Base-by-base conservation (phyloP, 805 yeast species). In the Metschnikowia kunwiensis region DNA sequence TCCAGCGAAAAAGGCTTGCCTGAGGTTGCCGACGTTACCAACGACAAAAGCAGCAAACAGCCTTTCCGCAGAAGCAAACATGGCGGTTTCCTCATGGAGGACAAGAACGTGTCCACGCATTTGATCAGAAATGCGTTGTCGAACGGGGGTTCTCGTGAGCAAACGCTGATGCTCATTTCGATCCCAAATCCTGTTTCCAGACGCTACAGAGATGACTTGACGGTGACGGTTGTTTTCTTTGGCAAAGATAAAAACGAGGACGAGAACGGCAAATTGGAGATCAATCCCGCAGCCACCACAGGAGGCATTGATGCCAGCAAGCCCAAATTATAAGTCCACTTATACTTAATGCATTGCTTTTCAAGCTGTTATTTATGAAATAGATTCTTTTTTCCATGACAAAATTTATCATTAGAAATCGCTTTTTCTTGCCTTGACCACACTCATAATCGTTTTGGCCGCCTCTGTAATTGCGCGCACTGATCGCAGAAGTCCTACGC, bases 201-300 rank as follows among this genome's bases (percentile, higher is more conserved):
- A 62, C 74, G 87, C 29, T 91, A 89, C 62, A 78, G 98, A 59
- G 98, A 93, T 63, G 98, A 93, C 60, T 71, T 93, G 55, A 89
- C 97, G 0, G 97, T 89, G 5, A 87, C 96, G 3, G 98, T 93
- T 16, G 86, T 91, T 2, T 93, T 93, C 61, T 93, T 93, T 57
- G 95, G 95, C 9, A 77, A 77, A 16, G 71, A 70, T 32, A 56
- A 60, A 6, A 52, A 56, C n/a, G 64, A 55, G 38, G 58, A 66
- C 44, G 70, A 68, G 21, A 51, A 50, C 15, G 82, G 82, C 2
- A 64, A 64, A 47, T 57, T 79, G 45, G 82, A 75, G 47, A 67
- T 78, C 45, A 79, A 79, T 50, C 51, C 64, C 16, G 68, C 61
- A 14, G 84, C 82, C 17, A 79, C 84, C 7, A 69, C 73, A 34